Evolutionary conservation across 2,329 filamentous ascomycete species (phyloP), one percentile per base, ranked within the genome.

Genomic region (Colletotrichum tamarilloi): DNA sequence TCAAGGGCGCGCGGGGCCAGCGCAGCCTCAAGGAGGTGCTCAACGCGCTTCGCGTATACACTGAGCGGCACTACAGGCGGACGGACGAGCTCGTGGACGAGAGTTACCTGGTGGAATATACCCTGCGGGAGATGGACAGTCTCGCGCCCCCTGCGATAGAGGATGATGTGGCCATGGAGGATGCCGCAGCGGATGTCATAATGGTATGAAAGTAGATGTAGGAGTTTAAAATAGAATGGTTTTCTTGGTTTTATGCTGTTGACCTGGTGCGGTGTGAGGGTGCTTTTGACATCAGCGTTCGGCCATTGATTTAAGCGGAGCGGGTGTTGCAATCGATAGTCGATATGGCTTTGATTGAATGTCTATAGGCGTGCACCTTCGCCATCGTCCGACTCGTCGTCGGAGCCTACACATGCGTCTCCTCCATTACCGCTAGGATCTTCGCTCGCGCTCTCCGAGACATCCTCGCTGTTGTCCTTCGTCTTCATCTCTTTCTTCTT

Each of bases 41-140:
- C 52, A 93, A 96, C 77, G 96, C 93, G n/a, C 86, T 99, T 72
- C 92, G 91, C 77, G 94, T 93, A 19, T 98, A 99, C 81, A 98
- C 95, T 0, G 95, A 98, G 83, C 90, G 95, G 76, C 97, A 99
- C 82, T 98, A 97, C 82, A 93, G 92, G 82, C 89, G 96, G 67
- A 89, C 97, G 77, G 95, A 98, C 81, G 96, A 97, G 79, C 85
- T 98, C 77, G 91, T 95, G 53, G 96, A 98, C 80, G 97, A 98
- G 85, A 97, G 95, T 80, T 98, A 95, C 83, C 84, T 99, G 78
- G 90, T 98, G 53, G 95, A 98, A 83, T 98, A 97, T 88, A 97
- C 96, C 75, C 86, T 98, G 75, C 90, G 92, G 79, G 94, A 98
- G 85, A 98, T 98, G 95, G 95, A 97, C 79, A 93, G 88, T 81